Evolutionary conservation across 805 yeast genomes (phyloP).

Genomic region (Metschnikowia rubicola): DNA sequence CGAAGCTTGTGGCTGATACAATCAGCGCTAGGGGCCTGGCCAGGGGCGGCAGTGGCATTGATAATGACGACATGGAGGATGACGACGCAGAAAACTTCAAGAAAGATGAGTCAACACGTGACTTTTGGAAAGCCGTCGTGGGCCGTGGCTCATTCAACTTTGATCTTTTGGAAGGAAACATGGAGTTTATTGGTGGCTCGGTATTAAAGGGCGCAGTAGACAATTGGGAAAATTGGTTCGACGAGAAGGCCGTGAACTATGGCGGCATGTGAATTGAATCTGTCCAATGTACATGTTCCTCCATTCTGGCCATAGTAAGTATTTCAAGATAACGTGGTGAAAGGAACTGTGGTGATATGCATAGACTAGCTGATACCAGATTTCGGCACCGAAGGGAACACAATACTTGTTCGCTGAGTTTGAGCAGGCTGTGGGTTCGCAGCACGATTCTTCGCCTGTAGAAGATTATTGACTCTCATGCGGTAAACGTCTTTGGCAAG

Average conservation of each 20-base stretch:
- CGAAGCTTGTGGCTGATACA: slow-evolving; percentile 47
- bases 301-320: background rate
- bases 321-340: background rate
- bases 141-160: slow-evolving; percentile 50
- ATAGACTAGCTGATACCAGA: background rate
- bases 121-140: slow-evolving; percentile 42
- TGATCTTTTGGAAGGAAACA: slow-evolving; percentile 65
- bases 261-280: slow-evolving; percentile 13
- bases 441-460: slow-evolving; percentile 2
- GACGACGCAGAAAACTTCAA: slow-evolving; percentile 26
- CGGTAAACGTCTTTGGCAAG: slow-evolving; percentile 42
- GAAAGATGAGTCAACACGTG: slow-evolving; percentile 39
- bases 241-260: slow-evolving; percentile 63
- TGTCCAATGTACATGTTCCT: background rate
- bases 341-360: background rate
- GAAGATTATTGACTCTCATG: slow-evolving; percentile 30
- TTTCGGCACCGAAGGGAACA: slow-evolving; percentile 5
- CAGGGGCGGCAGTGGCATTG: slow-evolving; percentile 33
- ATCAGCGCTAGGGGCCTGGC: slow-evolving; percentile 24
- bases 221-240: slow-evolving; percentile 76
- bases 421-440: background rate
- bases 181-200: slow-evolving; percentile 72
- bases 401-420: background rate
- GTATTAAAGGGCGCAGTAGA: slow-evolving; percentile 53
- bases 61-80: slow-evolving; percentile 34